Evolutionary conservation across 1,284 basidiomycete species (phyloP).

Genomic region (Erythrobasidium hasegawianum): DNA sequence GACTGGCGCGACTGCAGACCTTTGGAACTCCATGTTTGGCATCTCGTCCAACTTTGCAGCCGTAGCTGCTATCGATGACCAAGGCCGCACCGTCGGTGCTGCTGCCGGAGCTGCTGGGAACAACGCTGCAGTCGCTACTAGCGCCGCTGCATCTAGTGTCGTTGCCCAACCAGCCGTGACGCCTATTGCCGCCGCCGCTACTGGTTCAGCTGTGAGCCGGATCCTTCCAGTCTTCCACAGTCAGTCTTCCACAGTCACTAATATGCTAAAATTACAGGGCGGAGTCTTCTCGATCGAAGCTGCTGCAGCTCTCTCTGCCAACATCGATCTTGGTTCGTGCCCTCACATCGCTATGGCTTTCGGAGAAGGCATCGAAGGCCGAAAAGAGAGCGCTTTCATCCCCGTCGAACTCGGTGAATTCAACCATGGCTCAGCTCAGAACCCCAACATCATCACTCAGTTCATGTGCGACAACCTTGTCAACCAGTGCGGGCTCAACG

Average conservation of each 20-base stretch:
- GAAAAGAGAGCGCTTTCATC: slow-evolving; percentile 54
- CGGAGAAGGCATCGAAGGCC: slow-evolving; percentile 58
- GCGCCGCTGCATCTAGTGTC: neutral
- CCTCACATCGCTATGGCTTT: slow-evolving; percentile 42
- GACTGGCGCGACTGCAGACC: slow-evolving; percentile 4
- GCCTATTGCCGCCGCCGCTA: neutral
- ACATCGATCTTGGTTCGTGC: slow-evolving; percentile 9
- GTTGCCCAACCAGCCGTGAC: neutral
- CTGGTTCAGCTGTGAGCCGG: neutral
- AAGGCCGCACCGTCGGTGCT: neutral
- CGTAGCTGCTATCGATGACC: slow-evolving; percentile 5
- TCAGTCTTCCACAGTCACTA: neutral
- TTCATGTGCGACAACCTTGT: slow-evolving; percentile 48
- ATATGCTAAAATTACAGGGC: neutral
- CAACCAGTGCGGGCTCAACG: slow-evolving; percentile 47
- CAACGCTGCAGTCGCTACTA: neutral
- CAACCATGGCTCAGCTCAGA: slow-evolving; percentile 38
- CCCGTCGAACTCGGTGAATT: slow-evolving; percentile 40
- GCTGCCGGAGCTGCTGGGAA: neutral
- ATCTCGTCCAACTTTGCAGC: neutral
- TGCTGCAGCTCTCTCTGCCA: slow-evolving; percentile 1
- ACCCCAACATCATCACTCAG: slow-evolving; percentile 16
- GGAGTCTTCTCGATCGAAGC: neutral
- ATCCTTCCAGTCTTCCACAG: neutral
- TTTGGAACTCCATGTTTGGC: slow-evolving; percentile 1